A percentile compares a stretch with the other conserved stretches of the same genome.
Conservation (phyloP, 768 basidiomycete genomes). For the Dacryopinax spathularia region DNA sequence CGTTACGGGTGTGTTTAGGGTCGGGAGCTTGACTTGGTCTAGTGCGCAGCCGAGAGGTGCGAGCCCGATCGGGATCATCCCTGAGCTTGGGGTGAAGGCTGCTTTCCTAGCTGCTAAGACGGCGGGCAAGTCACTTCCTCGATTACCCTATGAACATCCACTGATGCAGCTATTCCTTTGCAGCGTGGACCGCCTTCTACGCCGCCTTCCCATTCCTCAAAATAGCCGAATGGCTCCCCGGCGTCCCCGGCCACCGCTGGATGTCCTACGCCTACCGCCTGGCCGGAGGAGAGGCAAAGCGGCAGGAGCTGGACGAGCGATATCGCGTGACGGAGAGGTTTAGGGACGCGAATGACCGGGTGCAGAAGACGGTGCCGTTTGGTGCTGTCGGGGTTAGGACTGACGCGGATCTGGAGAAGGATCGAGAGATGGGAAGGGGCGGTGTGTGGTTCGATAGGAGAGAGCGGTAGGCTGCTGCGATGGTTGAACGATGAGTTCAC, state of each 20-base stretch:
- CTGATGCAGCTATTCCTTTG: background rate
- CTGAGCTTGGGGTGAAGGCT: slow-evolving; percentile 9
- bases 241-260: slow-evolving; percentile 3
- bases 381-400: slow-evolving; percentile 13
- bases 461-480: background rate
- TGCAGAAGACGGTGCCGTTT: slow-evolving; percentile 10
- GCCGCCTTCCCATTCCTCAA: slow-evolving; percentile 12
- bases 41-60: slow-evolving; percentile 12
- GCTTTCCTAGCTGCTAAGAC: slow-evolving; percentile 8
- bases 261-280: slow-evolving; percentile 6
- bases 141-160: background rate
- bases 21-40: slow-evolving; percentile 10
- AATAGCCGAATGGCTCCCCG: slow-evolving; percentile 12
- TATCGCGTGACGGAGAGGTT: slow-evolving; percentile 6
- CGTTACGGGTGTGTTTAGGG: slow-evolving; percentile 10
- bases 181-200: slow-evolving; percentile 11
- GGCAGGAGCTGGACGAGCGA: slow-evolving; percentile 5
- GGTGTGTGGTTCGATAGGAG: slow-evolving; percentile 4
- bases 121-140: background rate
- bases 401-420: slow-evolving; percentile 11
- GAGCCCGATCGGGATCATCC: slow-evolving; percentile 8
- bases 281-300: slow-evolving; percentile 2
- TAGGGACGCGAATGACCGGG: slow-evolving; percentile 6
- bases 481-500: background rate
- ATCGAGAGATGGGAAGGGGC: slow-evolving; percentile 10